Percentiles rank a stretch among this genome's conserved stretches.
Conservation (phyloP, 768 basidiomycete genomes). For the Phaeolepiota aurea region DNA sequence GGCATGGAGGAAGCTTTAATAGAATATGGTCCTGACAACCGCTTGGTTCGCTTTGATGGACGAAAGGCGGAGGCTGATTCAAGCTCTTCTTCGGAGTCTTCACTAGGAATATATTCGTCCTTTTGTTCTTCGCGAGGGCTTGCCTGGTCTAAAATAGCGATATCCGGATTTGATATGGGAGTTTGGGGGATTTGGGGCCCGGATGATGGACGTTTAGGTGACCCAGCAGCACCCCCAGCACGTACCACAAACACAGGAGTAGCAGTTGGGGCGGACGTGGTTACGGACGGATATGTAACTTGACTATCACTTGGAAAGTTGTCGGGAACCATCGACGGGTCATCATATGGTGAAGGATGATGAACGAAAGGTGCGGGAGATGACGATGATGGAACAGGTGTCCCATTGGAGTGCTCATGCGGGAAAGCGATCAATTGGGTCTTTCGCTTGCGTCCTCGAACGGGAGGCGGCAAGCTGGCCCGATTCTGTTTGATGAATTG, state of each 20-base stretch:
- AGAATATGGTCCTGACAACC: neutral
- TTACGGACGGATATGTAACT: too few relatives aligned
- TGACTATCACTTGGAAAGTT: too few relatives aligned
- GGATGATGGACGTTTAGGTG: constrained; percentile 4
- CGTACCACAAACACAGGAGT: neutral
- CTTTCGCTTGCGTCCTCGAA: too few relatives aligned
- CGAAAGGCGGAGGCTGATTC: neutral
- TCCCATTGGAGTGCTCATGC: neutral
- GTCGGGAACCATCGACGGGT: too few relatives aligned
- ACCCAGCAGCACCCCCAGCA: neutral
- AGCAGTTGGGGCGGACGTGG: too few relatives aligned
- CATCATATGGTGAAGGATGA: neutral
- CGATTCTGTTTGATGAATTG: constrained; percentile 15
- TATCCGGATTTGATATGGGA: constrained; percentile 21
- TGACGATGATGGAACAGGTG: neutral
- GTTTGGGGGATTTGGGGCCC: constrained; percentile 8
- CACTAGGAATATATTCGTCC: constrained; percentile 3
- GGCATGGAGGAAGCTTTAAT: constrained; percentile 16
- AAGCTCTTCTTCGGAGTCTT: neutral
- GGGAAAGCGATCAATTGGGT: neutral
- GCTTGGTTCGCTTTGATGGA: constrained; percentile 2
- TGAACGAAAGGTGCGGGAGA: neutral
- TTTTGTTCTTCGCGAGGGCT: constrained; percentile 5
- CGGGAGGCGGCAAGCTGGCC: constrained; percentile 11
- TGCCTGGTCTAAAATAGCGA: constrained; percentile 11